Conservation (phyloP, 805 yeast genomes). For the Tetrapisispora nanseiensis region DNA sequence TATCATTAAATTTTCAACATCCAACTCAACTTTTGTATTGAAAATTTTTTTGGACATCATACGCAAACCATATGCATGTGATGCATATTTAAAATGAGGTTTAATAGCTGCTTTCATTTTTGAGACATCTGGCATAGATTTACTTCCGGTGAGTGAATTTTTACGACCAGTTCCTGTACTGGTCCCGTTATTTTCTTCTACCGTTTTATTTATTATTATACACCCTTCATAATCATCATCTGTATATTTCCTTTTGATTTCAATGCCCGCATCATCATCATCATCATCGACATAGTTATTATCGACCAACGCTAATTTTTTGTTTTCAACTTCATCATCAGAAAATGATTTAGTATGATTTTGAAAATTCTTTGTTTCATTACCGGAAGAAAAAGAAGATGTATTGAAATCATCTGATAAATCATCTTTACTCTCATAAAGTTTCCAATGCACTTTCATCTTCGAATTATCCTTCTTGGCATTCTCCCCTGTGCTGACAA, state of each 20-base stretch:
- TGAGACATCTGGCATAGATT: slow-evolving; percentile 3
- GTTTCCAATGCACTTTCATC: slow-evolving; percentile 3
- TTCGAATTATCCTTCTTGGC: neutral
- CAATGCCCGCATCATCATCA: neutral
- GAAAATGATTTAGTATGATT: neutral
- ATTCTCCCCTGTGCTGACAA: neutral
- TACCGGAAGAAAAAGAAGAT: neutral
- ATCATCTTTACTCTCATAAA: slow-evolving; percentile 1
- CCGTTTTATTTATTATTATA: slow-evolving; percentile 1
- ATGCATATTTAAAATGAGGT: slow-evolving; percentile 64
- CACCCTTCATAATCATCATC: slow-evolving; percentile 3
- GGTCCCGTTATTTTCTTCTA: neutral
- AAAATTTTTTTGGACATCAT: slow-evolving; percentile 61
- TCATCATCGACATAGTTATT: neutral
- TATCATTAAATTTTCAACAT: slow-evolving; percentile 61
- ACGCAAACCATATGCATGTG: slow-evolving; percentile 74
- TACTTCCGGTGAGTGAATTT: neutral
- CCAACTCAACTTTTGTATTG: slow-evolving; percentile 61
- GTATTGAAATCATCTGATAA: neutral
- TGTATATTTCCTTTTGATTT: neutral
- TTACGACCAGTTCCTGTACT: neutral
- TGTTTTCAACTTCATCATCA: neutral
- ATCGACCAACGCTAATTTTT: neutral
- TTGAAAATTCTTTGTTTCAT: neutral
- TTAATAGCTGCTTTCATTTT: slow-evolving; percentile 4